Evolutionary conservation across 2,329 filamentous ascomycete genomes (phyloP), one percentile per base, ranked within the genome.

Genomic region (Atkinsonella hypoxylon): DNA sequence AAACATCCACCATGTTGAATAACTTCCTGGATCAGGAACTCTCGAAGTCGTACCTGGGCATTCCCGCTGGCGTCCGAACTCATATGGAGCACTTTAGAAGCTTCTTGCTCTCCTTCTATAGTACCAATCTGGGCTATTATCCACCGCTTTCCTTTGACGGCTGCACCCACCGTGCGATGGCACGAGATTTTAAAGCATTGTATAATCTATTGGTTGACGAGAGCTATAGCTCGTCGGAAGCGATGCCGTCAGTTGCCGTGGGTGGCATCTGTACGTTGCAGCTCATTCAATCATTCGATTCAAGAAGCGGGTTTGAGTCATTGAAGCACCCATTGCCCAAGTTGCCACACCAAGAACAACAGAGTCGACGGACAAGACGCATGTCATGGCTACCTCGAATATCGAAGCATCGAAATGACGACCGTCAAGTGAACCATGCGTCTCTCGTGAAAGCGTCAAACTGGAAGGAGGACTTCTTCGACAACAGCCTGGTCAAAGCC

Each of bases 71-170:
- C 0, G 76, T 79, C 4, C 72, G 82, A 55, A 73, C 77, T 3
- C 87, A 93, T 58, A 74, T 91, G 1, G 81, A 89, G 54, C 77
- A 78, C 1, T 91, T 91, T 62, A 75, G 86, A 45, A 75, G 77
- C 9, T 86, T 87, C 55, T 64, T 93, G 1, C 72, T 82, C 26
- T 71, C 73, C 0, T 84, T 81, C 58, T 90, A 89, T 60, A 70
- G 79, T 1, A 72, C 76, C 0, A 82, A 81, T 49, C 74, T 88
- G 32, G 85, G 85, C 5, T 83, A 82, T 56, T 91, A 85, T 65
- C 87, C 87, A 0, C 85, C 86, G 0, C 68, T 69, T 2, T 63
- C 68, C 1, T 62, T 68, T 22, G 67, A 73, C 39, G 54, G 49
- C 59, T 65, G 71, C 18, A 64, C 84, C 1, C 81, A 81, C 58